Conservation (phyloP, 75 land plant genomes). For the Isoetes taiwanensis region DNA sequence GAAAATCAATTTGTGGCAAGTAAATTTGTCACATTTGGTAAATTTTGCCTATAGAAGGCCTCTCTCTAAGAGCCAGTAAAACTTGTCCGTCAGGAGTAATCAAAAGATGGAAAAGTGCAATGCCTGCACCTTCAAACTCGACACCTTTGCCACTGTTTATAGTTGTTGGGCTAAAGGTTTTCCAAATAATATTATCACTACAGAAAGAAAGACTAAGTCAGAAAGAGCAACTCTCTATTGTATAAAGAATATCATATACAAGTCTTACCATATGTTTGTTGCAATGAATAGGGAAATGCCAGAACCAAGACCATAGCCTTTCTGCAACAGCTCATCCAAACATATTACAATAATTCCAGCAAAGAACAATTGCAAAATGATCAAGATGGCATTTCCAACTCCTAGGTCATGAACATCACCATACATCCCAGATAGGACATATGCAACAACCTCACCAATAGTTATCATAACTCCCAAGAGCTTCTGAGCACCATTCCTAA, state of each 20-base stretch:
- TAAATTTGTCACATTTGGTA: slow-evolving; percentile 1
- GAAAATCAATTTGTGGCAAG: neutral
- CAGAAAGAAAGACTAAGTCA: neutral
- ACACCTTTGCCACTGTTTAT: neutral
- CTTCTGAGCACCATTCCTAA: slow-evolving; percentile 7
- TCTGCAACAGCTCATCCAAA: slow-evolving; percentile 7
- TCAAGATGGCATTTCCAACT: slow-evolving; percentile 2
- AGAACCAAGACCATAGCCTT: slow-evolving; percentile 3
- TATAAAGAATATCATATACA: too few species aligned
- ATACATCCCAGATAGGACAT: slow-evolving; percentile 4
- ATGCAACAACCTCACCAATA: slow-evolving; percentile 1
- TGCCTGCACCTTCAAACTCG: slow-evolving; percentile 3
- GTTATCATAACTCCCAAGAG: neutral
- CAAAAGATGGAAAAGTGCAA: slow-evolving; percentile 3
- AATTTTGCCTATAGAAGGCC: slow-evolving; percentile 3
- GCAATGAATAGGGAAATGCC: slow-evolving; percentile 3
- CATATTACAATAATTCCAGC: slow-evolving; percentile 4
- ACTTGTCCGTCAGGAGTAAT: neutral
- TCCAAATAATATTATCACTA: slow-evolving; percentile 5
- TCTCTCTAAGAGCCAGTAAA: neutral
- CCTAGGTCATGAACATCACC: slow-evolving; percentile 4
- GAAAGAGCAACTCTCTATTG: too few species aligned
- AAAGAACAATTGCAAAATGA: slow-evolving; percentile 1
- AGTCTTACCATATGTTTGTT: slow-evolving; percentile 4
- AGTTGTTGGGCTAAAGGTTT: neutral